A percentile compares a stretch with the other conserved stretches of the same genome.
Conservation (phyloP, 345 rosid genomes). For the Citrus australasica region DNA sequence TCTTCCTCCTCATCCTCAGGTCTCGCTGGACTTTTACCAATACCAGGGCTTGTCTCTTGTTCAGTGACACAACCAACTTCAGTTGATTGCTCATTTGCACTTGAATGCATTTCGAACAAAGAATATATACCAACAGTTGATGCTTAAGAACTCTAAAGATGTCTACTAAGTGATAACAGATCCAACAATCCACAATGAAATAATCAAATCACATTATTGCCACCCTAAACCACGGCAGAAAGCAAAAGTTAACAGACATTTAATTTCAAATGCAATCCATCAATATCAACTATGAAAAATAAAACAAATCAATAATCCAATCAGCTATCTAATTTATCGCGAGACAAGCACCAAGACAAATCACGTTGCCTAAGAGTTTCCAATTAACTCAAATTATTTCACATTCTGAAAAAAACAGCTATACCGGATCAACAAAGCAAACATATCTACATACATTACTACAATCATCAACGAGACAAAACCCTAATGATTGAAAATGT, state of each 20-base stretch:
- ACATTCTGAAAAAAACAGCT: too few relatives aligned
- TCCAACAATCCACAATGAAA: neutral
- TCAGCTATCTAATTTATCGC: neutral
- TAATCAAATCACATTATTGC: neutral
- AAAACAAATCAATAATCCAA: neutral
- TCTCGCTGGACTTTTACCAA: slow-evolving; percentile 12
- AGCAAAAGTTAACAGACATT: neutral
- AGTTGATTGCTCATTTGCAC: slow-evolving; percentile 15
- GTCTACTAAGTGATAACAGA: neutral
- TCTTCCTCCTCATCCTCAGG: slow-evolving; percentile 29
- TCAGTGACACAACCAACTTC: slow-evolving; percentile 19
- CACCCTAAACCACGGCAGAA: neutral
- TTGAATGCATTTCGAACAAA: slow-evolving; percentile 20
- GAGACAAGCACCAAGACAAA: too few relatives aligned
- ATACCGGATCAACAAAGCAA: too few relatives aligned
- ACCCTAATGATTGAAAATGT: too few relatives aligned
- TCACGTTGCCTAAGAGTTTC: neutral
- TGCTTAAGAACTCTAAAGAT: neutral
- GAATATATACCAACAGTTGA: neutral
- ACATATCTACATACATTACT: too few relatives aligned
- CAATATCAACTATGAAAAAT: neutral
- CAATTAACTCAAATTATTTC: neutral
- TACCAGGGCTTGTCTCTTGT: neutral
- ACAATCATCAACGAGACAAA: too few relatives aligned
- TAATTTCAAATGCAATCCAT: neutral